Conservation (phyloP, 2,329 filamentous ascomycete genomes). For the Sclerotinia glacialis region DNA sequence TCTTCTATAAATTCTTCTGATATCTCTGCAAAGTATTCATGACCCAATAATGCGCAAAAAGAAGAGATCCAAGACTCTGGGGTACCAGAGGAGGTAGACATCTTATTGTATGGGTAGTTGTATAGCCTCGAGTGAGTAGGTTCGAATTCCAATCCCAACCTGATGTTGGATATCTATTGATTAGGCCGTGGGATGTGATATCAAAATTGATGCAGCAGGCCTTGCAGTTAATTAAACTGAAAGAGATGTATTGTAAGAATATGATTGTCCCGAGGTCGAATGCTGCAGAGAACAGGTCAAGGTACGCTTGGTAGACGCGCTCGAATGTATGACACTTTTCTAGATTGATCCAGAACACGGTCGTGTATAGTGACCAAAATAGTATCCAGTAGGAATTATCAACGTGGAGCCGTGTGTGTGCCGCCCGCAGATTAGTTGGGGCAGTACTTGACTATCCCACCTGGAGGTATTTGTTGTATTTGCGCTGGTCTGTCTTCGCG, state of each 20-base stretch:
- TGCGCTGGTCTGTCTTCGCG: conserved; percentile 17
- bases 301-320: background rate
- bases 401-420: conserved; percentile 9
- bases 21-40: conserved; percentile 99
- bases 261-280: background rate
- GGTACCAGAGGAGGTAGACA: conserved; percentile 40
- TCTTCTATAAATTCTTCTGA: conserved; percentile 99
- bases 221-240: background rate
- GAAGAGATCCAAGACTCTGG: conserved; percentile 95
- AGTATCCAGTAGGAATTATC: conserved; percentile 15
- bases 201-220: background rate
- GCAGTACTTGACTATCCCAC: conserved; percentile 2
- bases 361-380: background rate
- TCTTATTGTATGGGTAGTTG: conserved; percentile 24
- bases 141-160: background rate
- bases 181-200: background rate
- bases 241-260: background rate
- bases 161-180: conserved; percentile 5
- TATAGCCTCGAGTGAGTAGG: background rate
- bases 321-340: background rate
- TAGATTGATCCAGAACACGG: conserved; percentile 6
- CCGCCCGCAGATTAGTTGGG: background rate
- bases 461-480: conserved; percentile 18
- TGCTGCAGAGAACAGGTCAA: background rate
- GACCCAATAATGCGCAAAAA: conserved; percentile 91